Evolutionary conservation across 768 basidiomycete genomes (phyloP), one percentile per base, ranked within the genome.

Genomic region (Lyophyllum atratum): DNA sequence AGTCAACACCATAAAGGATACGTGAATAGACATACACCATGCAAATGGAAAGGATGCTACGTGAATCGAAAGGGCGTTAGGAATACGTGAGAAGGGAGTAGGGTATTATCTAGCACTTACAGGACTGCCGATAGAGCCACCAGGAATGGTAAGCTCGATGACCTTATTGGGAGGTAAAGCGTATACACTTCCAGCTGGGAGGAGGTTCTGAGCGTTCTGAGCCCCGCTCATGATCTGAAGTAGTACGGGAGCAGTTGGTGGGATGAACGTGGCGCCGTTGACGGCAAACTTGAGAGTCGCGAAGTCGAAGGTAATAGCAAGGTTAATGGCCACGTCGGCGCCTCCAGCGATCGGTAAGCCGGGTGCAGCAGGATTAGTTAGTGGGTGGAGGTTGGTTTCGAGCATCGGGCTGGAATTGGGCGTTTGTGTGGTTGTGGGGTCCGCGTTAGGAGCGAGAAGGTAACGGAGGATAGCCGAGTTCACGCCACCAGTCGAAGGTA

Each of bases 121-220:
- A 3, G 76, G 75, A 24, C 66, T 66, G 44, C 72, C 72, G 39
- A 64, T 50, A 1, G 68, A 60, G 5, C 73, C 75, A 53, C 75
- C 76, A 14, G 78, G 76, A 57, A 83, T 72, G n/a, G 71, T 73
- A 1, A 85, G 49, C 53, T 84, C 82, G 56, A 84, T 73, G 37
- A 78, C 71, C 42, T 78, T 72, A 59, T 82, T 79, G 6, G 66
- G 61, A 0, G 78, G 72, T n/a, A 77, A 52, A 22, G 62, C 62
- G 54, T 79, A 81, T 10, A 82, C 74, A n/a, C 73, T 71, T 8
- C 78, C 78, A 7, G 70, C 48, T 2, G 75, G 71, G 4, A 76
- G 70, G 22, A 83, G 65, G 14, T 69, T 66, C 15, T 69, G 64
- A 0, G 80, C 69, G 2, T 68, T 64, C 8, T 50, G 49, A 0